phyloP scores from a whole-genome alignment of 805 yeast genomes.

The Metschnikowia anglica region DNA sequence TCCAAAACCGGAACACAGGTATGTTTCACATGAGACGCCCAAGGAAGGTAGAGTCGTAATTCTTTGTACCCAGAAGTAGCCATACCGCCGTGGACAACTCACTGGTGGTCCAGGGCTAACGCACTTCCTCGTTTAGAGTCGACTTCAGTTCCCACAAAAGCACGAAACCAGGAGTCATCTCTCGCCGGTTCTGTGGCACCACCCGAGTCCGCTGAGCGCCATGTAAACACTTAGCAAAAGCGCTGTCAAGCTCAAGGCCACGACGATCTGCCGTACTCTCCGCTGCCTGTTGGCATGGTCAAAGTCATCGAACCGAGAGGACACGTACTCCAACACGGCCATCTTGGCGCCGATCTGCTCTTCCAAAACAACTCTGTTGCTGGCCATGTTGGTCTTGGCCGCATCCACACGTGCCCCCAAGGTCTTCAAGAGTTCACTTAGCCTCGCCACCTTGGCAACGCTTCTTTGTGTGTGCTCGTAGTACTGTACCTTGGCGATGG shows the following conservation, averaged over 20 bases:
- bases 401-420: conserved; percentile 29
- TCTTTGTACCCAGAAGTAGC: too few relatives aligned
- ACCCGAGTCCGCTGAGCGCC: conserved; percentile 5
- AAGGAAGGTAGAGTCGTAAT: too few relatives aligned
- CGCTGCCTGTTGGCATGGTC: conserved; percentile 25
- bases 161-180: too few relatives aligned
- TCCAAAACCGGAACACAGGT: too few relatives aligned
- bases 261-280: conserved; percentile 31
- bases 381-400: conserved; percentile 25
- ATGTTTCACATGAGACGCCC: too few relatives aligned
- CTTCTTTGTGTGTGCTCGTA: conserved; percentile 29
- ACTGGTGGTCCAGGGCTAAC: too few relatives aligned
- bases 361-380: conserved; percentile 28
- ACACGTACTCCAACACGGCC: conserved; percentile 33
- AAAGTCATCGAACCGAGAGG: conserved; percentile 29
- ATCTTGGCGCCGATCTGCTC: conserved; percentile 29
- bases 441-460: conserved; percentile 28
- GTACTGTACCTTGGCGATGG: conserved; percentile 22
- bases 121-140: too few relatives aligned
- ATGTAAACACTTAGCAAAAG: conserved; percentile 14
- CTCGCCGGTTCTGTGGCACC: too few relatives aligned
- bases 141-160: too few relatives aligned
- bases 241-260: conserved; percentile 21
- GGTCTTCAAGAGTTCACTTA: conserved; percentile 25
- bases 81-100: too few relatives aligned